These are phyloP conservation scores for Ganoderma lucidum DNA, from an alignment of 1,284 basidiomycete species.

Conservation along the genomic window DNA sequence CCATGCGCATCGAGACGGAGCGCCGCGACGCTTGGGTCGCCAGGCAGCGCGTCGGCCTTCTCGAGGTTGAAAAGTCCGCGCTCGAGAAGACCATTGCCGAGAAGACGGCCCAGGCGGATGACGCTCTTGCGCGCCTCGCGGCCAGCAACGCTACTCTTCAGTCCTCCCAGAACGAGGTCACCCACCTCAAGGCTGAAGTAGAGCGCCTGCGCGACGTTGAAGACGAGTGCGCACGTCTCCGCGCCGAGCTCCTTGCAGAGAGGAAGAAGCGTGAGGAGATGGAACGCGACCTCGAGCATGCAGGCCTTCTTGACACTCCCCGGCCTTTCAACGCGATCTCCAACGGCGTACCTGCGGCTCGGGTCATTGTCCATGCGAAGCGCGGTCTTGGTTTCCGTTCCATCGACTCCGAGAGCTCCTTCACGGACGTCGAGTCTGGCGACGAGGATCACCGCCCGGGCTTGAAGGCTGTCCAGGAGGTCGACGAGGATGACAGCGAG, in stretches of 20 bases:
- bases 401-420: constrained; percentile 66
- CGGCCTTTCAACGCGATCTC: constrained; percentile 43
- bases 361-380: constrained; percentile 36
- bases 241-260: constrained; percentile 47
- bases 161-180: constrained; percentile 44
- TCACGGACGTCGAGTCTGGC: constrained; percentile 70
- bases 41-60: constrained; percentile 64
- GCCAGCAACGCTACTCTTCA: constrained; percentile 43
- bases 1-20: constrained; percentile 73
- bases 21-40: constrained; percentile 80
- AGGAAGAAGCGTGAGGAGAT: constrained; percentile 47
- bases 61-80: constrained; percentile 69
- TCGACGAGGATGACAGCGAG: constrained; percentile 53
- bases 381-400: constrained; percentile 65
- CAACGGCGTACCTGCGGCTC: constrained; percentile 38
- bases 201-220: constrained; percentile 41
- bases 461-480: constrained; percentile 65
- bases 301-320: constrained; percentile 53
- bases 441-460: constrained; percentile 52
- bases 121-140: constrained; percentile 44
- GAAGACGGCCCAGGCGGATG: constrained; percentile 47
- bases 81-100: constrained; percentile 56
- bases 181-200: constrained; percentile 44
- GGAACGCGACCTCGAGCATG: constrained; percentile 53
- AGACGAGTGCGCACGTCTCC: constrained; percentile 45